Evolutionary conservation across 768 basidiomycete species (phyloP).

Genomic region (Tricholoma matsutake): DNA sequence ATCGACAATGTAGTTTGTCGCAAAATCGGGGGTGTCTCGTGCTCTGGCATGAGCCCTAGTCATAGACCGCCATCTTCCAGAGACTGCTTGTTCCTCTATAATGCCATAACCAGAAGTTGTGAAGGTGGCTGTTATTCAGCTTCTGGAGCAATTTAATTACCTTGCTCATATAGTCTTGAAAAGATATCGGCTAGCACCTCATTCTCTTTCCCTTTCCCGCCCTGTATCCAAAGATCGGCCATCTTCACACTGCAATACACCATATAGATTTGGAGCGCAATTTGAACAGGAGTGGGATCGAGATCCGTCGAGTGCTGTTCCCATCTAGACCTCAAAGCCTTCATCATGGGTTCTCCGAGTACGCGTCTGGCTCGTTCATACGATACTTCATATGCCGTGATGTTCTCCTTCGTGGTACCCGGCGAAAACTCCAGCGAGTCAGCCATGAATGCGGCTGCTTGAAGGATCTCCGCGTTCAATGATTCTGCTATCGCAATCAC

Average conservation of each 20-base stretch:
- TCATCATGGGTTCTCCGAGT: slow-evolving; percentile 9
- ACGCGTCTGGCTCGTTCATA: slow-evolving; percentile 3
- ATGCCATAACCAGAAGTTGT: not conserved
- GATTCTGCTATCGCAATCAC: slow-evolving; percentile 25
- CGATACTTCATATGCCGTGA: not conserved
- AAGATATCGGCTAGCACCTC: slow-evolving; percentile 10
- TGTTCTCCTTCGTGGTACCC: not conserved
- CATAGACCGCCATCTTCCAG: slow-evolving; percentile 13
- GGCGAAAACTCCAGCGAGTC: slow-evolving; percentile 7
- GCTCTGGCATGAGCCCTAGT: slow-evolving; percentile 13
- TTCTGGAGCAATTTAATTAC: slow-evolving; percentile 5
- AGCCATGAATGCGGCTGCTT: slow-evolving; percentile 19
- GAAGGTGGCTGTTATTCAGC: not conserved
- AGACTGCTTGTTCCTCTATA: slow-evolving; percentile 12
- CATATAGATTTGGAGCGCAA: slow-evolving; percentile 15
- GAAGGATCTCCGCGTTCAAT: slow-evolving; percentile 19
- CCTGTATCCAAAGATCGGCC: slow-evolving; percentile 10
- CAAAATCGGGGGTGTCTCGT: slow-evolving; percentile 2
- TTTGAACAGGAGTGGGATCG: slow-evolving; percentile 17
- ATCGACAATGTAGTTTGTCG: slow-evolving; percentile 5
- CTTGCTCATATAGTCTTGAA: slow-evolving; percentile 10
- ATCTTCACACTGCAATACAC: slow-evolving; percentile 9
- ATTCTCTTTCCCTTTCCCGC: slow-evolving; percentile 9
- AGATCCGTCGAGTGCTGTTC: slow-evolving; percentile 1
- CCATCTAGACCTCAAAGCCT: not conserved